Base-by-base conservation (phyloP, 1,284 basidiomycete species). In the Trichosporon sp. region DNA sequence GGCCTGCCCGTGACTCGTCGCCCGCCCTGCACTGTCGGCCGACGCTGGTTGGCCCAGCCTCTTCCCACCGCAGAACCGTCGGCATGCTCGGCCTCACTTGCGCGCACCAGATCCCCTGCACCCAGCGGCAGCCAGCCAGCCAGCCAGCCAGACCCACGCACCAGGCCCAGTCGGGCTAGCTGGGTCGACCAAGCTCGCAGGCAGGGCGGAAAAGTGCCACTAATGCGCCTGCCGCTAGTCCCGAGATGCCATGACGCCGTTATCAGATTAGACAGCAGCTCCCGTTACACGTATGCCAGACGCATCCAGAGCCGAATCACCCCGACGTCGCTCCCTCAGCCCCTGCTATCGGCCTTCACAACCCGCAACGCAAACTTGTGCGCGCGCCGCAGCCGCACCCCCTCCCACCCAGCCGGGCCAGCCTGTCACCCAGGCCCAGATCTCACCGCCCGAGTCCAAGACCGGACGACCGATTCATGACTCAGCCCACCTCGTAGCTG, bases 211-310 rank as follows among this genome's bases (percentile, higher is more conserved):
- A 31, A n/a, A 31, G 56, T 60, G 56, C 56, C 56, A 60, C 56
- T 31, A 13, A 3, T 6, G 27, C 53, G 53, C 53, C 53, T 1
- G 9, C 53, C 56, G 56, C 18, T 60, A 60, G 29, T 32, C 56
- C 56, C 56, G 56, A 60, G 56, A 60, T 60, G 56, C 29, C 15
- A 29, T 31, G 27, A 31, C 27, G 18, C 27, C 56, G 63, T 70
- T 70, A 70, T 70, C 69, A 68, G 69, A 70, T 70, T 70, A 70
- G 69, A 70, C 66, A 70, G 58, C 29, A 60, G 13, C 27, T n/a
- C 56, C 13, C 56, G 27, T 60, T 18, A 32, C 56, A 60, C 56
- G 56, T 60, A 60, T 31, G 15, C 56, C 27, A 42, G 62, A 35
- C 62, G 18, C 21, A 6, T 31, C 13, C 9, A n/a, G 29, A 60